phyloP scores from a whole-genome alignment of 257 asterid genomes.

The Phtheirospermum japonicum region DNA sequence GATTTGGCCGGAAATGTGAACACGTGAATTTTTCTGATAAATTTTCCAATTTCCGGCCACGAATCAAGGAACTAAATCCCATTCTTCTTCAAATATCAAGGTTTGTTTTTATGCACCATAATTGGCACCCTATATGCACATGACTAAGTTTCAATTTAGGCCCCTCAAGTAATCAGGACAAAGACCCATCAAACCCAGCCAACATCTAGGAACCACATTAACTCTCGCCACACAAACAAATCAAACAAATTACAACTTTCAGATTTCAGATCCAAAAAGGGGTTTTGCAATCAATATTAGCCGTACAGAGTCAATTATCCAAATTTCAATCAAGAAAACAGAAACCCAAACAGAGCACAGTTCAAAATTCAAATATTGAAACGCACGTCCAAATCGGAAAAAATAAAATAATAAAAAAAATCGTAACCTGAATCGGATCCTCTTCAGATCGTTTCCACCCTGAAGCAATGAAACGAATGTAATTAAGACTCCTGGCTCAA shows the following conservation, averaged over 20 bases:
- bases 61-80: too few species aligned
- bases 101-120: too few species aligned
- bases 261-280: conserved; percentile 37
- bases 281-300: conserved; percentile 11
- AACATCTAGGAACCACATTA: conserved; percentile 28
- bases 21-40: not conserved
- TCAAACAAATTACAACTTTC: conserved; percentile 43
- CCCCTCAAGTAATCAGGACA: conserved; percentile 35
- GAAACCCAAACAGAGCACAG: conserved; percentile 19
- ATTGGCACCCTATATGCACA: not conserved
- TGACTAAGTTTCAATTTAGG: not conserved
- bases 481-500: conserved; percentile 93
- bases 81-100: too few species aligned
- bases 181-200: conserved; percentile 40
- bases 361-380: conserved; percentile 17
- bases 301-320: conserved; percentile 12
- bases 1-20: not conserved
- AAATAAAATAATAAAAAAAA: too few species aligned
- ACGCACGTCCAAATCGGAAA: conserved; percentile 3
- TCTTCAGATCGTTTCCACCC: conserved; percentile 89
- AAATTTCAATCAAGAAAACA: conserved; percentile 8
- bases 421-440: conserved; percentile 90
- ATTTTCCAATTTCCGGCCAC: not conserved
- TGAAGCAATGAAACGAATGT: conserved; percentile 77
- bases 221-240: conserved; percentile 32